Evolutionary conservation across 495 filamentous ascomycete genomes (phyloP).

Genomic region (Talaromyces stipitatus): DNA sequence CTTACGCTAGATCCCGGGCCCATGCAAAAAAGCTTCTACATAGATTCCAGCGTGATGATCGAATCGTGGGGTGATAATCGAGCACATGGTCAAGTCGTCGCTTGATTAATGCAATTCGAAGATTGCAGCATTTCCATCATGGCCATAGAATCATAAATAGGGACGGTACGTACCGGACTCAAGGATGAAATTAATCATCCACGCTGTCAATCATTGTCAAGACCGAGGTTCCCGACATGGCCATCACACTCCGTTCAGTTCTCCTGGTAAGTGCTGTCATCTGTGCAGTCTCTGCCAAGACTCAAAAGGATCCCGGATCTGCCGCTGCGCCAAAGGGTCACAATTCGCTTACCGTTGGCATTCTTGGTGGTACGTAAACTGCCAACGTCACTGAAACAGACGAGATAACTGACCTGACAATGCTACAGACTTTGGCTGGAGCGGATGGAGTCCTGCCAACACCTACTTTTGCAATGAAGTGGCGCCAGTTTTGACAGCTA

Average conservation of each 20-base stretch:
- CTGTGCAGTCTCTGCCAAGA: background rate
- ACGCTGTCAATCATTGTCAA: background rate
- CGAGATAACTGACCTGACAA: background rate
- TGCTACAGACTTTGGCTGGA: constrained; percentile 14
- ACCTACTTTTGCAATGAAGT: constrained; percentile 13
- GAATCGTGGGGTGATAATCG: background rate
- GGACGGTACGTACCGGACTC: background rate
- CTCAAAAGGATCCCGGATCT: background rate
- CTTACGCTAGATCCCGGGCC: too few relatives aligned
- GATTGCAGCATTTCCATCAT: too few relatives aligned
- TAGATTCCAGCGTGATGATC: background rate
- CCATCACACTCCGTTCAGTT: background rate
- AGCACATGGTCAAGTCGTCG: background rate
- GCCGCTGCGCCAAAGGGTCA: constrained; percentile 8
- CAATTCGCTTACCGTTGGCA: constrained; percentile 10
- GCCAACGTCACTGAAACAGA: background rate
- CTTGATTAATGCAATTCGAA: background rate
- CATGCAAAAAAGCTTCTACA: background rate
- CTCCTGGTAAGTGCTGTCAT: background rate
- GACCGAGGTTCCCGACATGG: background rate
- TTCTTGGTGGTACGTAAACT: constrained; percentile 11
- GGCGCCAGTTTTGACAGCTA: constrained; percentile 8
- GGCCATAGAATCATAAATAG: background rate
- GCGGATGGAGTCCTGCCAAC: constrained; percentile 14
- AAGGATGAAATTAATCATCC: background rate